phyloP scores from a whole-genome alignment of 73 alveolate genomes.

The Paramecium tetraurelia region DNA sequence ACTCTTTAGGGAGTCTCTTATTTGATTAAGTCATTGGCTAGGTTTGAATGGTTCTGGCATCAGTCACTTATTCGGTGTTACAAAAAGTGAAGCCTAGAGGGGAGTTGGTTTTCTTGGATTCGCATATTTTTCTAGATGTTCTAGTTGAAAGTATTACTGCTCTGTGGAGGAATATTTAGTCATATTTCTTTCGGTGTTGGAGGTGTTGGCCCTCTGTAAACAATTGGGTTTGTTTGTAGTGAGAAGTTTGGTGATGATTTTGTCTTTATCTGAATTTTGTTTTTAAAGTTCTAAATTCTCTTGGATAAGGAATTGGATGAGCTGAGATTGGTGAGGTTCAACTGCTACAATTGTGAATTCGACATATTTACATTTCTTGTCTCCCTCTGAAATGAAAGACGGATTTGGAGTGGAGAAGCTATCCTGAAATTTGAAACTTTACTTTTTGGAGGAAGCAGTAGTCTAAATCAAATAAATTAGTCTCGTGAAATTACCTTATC shows the following conservation, averaged over 20 bases:
- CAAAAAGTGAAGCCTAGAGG: not conserved
- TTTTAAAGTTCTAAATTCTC: not conserved
- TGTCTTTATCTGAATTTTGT: not conserved
- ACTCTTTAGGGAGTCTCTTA: not conserved
- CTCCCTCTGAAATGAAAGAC: not conserved
- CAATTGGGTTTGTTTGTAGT: not conserved
- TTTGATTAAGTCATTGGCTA: not conserved
- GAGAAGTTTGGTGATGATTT: not conserved
- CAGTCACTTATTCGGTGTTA: not conserved
- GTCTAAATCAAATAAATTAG: conserved; percentile 6
- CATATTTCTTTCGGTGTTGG: not conserved
- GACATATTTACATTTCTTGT: not conserved
- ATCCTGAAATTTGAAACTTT: not conserved
- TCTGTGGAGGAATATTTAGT: not conserved
- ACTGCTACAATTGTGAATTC: not conserved
- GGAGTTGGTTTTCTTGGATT: not conserved
- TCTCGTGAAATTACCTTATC: not conserved
- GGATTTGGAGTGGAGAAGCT: conserved; percentile 1
- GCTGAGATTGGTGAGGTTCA: not conserved
- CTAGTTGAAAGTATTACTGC: not conserved
- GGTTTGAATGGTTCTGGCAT: not conserved
- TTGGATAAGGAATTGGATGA: not conserved
- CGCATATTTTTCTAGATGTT: not conserved
- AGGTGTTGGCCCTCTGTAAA: not conserved
- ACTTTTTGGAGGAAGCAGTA: not conserved